phyloP scores from a whole-genome alignment of 2,329 filamentous ascomycete species.

The Exophiala xenobiotica region DNA sequence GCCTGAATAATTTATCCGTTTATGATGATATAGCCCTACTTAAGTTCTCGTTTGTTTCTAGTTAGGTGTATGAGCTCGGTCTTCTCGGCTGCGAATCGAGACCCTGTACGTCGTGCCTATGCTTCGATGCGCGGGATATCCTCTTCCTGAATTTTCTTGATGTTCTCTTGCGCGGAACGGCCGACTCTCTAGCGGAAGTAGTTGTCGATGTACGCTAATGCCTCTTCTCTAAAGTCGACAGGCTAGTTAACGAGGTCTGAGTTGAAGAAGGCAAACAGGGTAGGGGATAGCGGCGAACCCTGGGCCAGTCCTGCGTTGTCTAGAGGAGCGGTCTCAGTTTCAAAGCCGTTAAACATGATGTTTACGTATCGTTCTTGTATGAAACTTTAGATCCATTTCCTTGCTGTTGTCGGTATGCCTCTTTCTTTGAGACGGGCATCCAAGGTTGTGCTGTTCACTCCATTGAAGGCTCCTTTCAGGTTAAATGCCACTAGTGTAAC shows the following conservation, averaged over 20 bases:
- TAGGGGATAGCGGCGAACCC: not conserved
- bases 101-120: slow-evolving; percentile 32
- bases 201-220: slow-evolving; percentile 13
- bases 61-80: slow-evolving; percentile 36
- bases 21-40: slow-evolving; percentile 22
- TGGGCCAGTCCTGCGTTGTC: not conserved
- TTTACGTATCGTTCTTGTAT: not conserved
- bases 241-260: not conserved
- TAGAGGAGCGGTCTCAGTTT: not conserved
- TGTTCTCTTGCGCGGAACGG: slow-evolving; percentile 7
- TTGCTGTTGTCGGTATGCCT: not conserved
- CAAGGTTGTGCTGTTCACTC: not conserved
- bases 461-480: slow-evolving; percentile 1
- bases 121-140: slow-evolving; percentile 33
- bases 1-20: slow-evolving; percentile 22
- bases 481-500: slow-evolving; percentile 17
- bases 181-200: slow-evolving; percentile 14
- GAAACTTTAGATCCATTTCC: not conserved
- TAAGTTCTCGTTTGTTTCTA: slow-evolving; percentile 24
- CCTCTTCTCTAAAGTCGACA: not conserved
- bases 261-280: not conserved
- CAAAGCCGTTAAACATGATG: not conserved
- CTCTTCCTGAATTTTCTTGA: slow-evolving; percentile 17
- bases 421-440: not conserved
- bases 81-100: slow-evolving; percentile 34